These are phyloP conservation scores for Licmophora abbreviata DNA, from an alignment of 108 stramenopile genomes.

Conservation along the genomic window DNA sequence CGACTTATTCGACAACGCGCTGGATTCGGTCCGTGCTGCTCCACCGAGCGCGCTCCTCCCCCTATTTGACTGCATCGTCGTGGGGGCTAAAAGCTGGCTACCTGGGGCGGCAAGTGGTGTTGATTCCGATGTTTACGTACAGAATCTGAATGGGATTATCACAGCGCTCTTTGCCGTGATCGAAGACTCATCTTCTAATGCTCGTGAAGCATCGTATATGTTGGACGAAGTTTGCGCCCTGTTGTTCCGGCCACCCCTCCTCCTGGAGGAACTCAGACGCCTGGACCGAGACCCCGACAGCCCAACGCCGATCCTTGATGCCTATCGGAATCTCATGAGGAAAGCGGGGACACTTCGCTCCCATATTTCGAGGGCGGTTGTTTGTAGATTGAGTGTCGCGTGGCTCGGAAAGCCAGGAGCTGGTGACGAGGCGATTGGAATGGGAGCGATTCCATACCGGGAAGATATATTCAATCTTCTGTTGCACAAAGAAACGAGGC, in stretches of 20 bases:
- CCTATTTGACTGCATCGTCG: constrained; percentile 44
- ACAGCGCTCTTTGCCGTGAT: constrained; percentile 51
- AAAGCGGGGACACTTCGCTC: constrained; percentile 49
- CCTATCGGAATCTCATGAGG: constrained; percentile 52
- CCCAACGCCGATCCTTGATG: constrained; percentile 44
- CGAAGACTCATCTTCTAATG: constrained; percentile 21
- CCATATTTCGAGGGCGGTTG: constrained; percentile 43
- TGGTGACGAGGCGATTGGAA: constrained; percentile 19
- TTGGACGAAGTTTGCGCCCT: constrained; percentile 63
- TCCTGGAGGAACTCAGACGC: constrained; percentile 44
- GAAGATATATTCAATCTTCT: constrained; percentile 65
- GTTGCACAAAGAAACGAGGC: constrained; percentile 59
- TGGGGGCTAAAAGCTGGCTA: constrained; percentile 18
- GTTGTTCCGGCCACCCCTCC: constrained; percentile 45
- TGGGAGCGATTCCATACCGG: constrained; percentile 64
- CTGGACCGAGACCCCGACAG: constrained; percentile 12
- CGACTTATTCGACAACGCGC: constrained; percentile 23
- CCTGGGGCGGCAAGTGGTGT: constrained; percentile 7
- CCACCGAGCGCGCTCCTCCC: constrained; percentile 53
- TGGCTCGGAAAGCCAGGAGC: constrained; percentile 50
- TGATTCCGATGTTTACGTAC: constrained; percentile 10
- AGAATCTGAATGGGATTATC: constrained; percentile 26
- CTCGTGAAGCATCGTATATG: constrained; percentile 48
- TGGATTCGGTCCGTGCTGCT: constrained; percentile 40
- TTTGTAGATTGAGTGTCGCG: constrained; percentile 45